Evolutionary conservation across 306 rosid species (phyloP).

Genomic region (Hippophae gyantsensis): DNA sequence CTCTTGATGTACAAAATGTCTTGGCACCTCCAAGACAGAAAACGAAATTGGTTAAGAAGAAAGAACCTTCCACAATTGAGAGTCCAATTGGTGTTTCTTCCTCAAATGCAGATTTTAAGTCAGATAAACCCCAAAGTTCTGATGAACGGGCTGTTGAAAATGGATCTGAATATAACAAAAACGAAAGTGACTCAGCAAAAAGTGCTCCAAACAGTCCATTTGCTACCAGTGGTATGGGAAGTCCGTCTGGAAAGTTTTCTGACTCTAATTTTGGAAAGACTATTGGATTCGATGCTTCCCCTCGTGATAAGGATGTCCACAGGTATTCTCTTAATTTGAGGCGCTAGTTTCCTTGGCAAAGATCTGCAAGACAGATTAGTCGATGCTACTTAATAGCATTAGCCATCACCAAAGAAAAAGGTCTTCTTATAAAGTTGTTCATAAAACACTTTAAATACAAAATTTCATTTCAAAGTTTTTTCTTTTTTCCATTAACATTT

Average conservation of each 20-base stretch:
- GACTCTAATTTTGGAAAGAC: slow-evolving; percentile 48
- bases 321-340: slow-evolving; percentile 39
- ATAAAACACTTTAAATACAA: too few relatives aligned
- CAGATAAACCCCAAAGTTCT: slow-evolving; percentile 28
- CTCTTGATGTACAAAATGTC: slow-evolving; percentile 72
- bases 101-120: slow-evolving; percentile 40
- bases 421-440: too few relatives aligned
- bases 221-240: slow-evolving; percentile 60
- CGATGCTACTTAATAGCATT: not conserved
- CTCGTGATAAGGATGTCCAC: slow-evolving; percentile 48
- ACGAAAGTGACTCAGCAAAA: slow-evolving; percentile 46
- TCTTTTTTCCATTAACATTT: too few relatives aligned
- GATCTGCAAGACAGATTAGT: slow-evolving; percentile 6
- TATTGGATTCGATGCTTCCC: slow-evolving; percentile 50
- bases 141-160: slow-evolving; percentile 58
- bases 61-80: slow-evolving; percentile 27
- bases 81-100: slow-evolving; percentile 46
- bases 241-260: slow-evolving; percentile 53
- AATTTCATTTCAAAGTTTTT: too few relatives aligned
- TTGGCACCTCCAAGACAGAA: slow-evolving; percentile 67
- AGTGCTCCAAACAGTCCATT: slow-evolving; percentile 79
- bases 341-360: slow-evolving; percentile 12
- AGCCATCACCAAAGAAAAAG: too few relatives aligned
- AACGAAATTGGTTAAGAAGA: slow-evolving; percentile 22
- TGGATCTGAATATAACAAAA: slow-evolving; percentile 51